Conservation (phyloP, 495 filamentous ascomycete genomes). For the Parathielavia hyrcaniae region DNA sequence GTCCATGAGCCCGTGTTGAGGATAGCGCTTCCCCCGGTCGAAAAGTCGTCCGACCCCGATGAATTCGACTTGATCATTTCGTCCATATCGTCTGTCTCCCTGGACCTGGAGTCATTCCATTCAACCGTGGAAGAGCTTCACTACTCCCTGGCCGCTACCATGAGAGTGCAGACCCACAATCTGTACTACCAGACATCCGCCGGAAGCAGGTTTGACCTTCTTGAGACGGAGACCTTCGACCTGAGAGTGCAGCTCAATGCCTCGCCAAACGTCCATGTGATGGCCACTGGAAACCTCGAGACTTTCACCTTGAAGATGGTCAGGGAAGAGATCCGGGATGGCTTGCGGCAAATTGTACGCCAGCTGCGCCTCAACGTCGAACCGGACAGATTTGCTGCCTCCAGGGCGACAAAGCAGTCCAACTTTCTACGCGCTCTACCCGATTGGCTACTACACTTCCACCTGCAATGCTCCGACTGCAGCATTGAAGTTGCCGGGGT, state of each 20-base stretch:
- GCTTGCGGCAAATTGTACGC: constrained; percentile 81
- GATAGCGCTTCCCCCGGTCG: constrained; percentile 68
- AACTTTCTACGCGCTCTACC: constrained; percentile 76
- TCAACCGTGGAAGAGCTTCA: constrained; percentile 76
- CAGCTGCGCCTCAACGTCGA: constrained; percentile 62
- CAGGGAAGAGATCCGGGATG: constrained; percentile 82
- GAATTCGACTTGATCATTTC: constrained; percentile 94
- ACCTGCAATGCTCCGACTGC: constrained; percentile 80
- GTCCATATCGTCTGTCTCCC: constrained; percentile 81
- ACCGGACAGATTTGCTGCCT: constrained; percentile 51
- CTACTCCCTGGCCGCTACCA: constrained; percentile 75
- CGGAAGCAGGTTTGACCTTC: constrained; percentile 73
- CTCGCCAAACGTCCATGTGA: constrained; percentile 75
- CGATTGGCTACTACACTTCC: constrained; percentile 75
- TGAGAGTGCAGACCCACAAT: constrained; percentile 79
- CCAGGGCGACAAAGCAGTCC: constrained; percentile 44
- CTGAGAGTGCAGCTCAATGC: constrained; percentile 78
- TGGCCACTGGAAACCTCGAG: constrained; percentile 71
- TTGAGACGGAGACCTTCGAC: constrained; percentile 80
- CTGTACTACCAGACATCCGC: constrained; percentile 91
- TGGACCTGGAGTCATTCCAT: constrained; percentile 92
- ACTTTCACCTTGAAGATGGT: constrained; percentile 87
- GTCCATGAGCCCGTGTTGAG: constrained; percentile 93
- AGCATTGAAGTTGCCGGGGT: constrained; percentile 86
- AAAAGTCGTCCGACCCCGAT: constrained; percentile 57